Evolutionary conservation across 768 basidiomycete genomes (phyloP), one percentile per base, ranked within the genome.

Genomic region (Tulasnella sp.): DNA sequence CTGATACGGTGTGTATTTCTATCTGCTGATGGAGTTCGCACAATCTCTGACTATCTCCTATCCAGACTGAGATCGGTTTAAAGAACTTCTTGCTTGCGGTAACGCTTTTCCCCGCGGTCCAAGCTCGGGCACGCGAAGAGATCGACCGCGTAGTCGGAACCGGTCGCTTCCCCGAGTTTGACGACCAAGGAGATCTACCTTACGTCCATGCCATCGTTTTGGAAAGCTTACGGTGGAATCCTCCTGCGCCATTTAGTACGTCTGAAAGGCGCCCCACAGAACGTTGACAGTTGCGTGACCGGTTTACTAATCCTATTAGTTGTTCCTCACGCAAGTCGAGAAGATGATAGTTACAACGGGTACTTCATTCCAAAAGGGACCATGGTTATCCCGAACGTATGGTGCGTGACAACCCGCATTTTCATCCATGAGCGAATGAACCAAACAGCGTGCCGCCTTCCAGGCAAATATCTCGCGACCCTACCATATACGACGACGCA

Each of bases 401-500:
- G 84, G 58, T 18, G 84, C 75, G 76, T n/a, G n/a, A n/a, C 1
- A 5, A 18, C 16, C 44, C 54, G 18, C 64, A 14, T 24, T 37
- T 41, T n/a, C 14, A 24, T 77, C 24, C 16, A 16, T 41, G n/a
- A n/a, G 14, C 37, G 44, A 41, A 18, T 24, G 41, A 58, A 14
- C 12, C 40, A 3, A 54, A 54, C 24, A 12, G 40, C 22, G 54
- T 78, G 14, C 75, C 82, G 85, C 37, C 37, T 37, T 37, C 37
- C 37, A 37, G 85, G 86, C 84, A 74, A 7, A 85, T 86, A 81
- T 81, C 82, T 11, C 84, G 83, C 24, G 83, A 85, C 76, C 69
- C 81, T 7, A 75, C 34, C 5, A 14, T 82, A 16, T 91, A 88
- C 83, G 83, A 87, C 14, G 83, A 90, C 46, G 89, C 90, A 8